A percentile compares a stretch with the other conserved stretches of the same genome.
Evolutionary conservation across 2,329 filamentous ascomycete species (phyloP).

Genomic region (Aulographum hederae): DNA sequence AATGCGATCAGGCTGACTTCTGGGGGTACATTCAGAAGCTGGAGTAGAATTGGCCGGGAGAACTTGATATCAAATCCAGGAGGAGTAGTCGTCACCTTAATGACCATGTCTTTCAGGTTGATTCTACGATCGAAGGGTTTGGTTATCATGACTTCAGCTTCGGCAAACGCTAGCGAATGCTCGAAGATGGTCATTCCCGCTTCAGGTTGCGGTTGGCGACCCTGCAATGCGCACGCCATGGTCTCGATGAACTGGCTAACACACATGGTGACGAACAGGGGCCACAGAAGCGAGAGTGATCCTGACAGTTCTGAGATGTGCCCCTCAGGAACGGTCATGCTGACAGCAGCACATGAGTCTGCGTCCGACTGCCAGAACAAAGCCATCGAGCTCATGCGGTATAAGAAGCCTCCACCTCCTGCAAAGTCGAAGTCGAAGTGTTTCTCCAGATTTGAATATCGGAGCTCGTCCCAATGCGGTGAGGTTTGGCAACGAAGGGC

Average conservation of each 20-base stretch:
- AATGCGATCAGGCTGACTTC: slow-evolving; percentile 76
- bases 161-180: slow-evolving; percentile 86
- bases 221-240: slow-evolving; percentile 72
- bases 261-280: slow-evolving; percentile 49
- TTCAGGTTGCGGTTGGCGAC: slow-evolving; percentile 60
- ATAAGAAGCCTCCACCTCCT: slow-evolving; percentile 48
- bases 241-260: slow-evolving; percentile 80
- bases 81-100: not conserved
- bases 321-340: slow-evolving; percentile 42
- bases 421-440: slow-evolving; percentile 26
- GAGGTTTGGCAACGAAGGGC: slow-evolving; percentile 81
- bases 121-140: slow-evolving; percentile 65
- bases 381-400: slow-evolving; percentile 51
- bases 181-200: slow-evolving; percentile 95
- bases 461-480: slow-evolving; percentile 24
- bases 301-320: slow-evolving; percentile 40
- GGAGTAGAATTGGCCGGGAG: slow-evolving; percentile 48
- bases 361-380: slow-evolving; percentile 58
- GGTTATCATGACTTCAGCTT: slow-evolving; percentile 76
- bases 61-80: too few species aligned
- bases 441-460: slow-evolving; percentile 26
- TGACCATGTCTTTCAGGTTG: slow-evolving; percentile 23
- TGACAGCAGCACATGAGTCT: slow-evolving; percentile 54
- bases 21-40: slow-evolving; percentile 69
- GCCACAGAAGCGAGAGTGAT: slow-evolving; percentile 62